Evolutionary conservation across 768 basidiomycete genomes (phyloP).

Genomic region (Artomyces pyxidatus): DNA sequence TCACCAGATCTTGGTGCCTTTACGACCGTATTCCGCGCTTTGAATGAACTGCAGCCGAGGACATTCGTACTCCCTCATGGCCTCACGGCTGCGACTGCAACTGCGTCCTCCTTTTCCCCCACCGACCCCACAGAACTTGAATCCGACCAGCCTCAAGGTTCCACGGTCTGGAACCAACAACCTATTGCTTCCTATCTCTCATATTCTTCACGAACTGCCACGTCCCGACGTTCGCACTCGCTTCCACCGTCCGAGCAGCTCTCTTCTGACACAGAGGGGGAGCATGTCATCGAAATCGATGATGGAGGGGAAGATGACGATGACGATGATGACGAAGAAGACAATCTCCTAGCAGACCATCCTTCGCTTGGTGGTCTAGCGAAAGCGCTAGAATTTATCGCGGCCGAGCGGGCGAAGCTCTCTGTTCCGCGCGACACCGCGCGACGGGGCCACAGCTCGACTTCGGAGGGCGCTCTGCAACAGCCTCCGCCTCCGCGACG

Average conservation of each 20-base stretch:
- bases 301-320: slow-evolving; percentile 14
- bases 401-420: slow-evolving; percentile 56
- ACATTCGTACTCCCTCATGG: slow-evolving; percentile 16
- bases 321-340: slow-evolving; percentile 16
- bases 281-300: slow-evolving; percentile 15
- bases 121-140: slow-evolving; percentile 28
- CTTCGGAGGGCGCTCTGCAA: slow-evolving; percentile 10
- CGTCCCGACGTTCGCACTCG: slow-evolving; percentile 9
- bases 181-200: slow-evolving; percentile 52
- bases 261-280: slow-evolving; percentile 19
- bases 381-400: slow-evolving; percentile 67
- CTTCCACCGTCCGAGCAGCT: slow-evolving; percentile 16
- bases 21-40: slow-evolving; percentile 58
- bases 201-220: slow-evolving; percentile 19
- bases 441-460: slow-evolving; percentile 14
- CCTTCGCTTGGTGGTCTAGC: slow-evolving; percentile 71
- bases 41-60: slow-evolving; percentile 45
- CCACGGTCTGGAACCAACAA: slow-evolving; percentile 59
- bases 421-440: slow-evolving; percentile 30
- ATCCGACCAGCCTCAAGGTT: slow-evolving; percentile 33
- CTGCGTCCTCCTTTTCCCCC: slow-evolving; percentile 24
- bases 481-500: slow-evolving; percentile 22
- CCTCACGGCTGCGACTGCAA: slow-evolving; percentile 17
- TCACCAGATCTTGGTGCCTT: slow-evolving; percentile 71
- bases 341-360: slow-evolving; percentile 29